phyloP scores from a whole-genome alignment of 2,329 filamentous ascomycete species.

The Chalara sp. region DNA sequence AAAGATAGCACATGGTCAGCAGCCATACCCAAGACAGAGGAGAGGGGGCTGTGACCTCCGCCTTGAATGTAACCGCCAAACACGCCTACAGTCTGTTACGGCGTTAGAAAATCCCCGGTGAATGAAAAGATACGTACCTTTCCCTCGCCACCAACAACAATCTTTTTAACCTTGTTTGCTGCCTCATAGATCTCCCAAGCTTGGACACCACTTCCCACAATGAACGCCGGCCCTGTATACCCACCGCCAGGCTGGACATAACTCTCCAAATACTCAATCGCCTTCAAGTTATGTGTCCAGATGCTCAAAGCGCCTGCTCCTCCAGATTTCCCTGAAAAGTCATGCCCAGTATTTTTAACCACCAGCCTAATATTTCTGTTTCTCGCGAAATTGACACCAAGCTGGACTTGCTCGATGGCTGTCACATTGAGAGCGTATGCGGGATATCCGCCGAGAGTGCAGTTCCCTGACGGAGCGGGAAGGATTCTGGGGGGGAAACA shows the following conservation, averaged over 20 bases:
- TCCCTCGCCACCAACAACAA: slow-evolving; percentile 47
- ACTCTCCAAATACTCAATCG: slow-evolving; percentile 32
- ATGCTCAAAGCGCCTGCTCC: slow-evolving; percentile 41
- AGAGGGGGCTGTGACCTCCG: slow-evolving; percentile 51
- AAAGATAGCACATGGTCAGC: slow-evolving; percentile 54
- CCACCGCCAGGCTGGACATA: slow-evolving; percentile 34
- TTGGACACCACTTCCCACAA: slow-evolving; percentile 43
- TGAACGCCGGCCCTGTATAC: slow-evolving; percentile 43
- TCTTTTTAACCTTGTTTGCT: slow-evolving; percentile 36
- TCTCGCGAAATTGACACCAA: slow-evolving; percentile 36
- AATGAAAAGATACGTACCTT: slow-evolving; percentile 4
- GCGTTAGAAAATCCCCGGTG: neutral
- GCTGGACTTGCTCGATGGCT: slow-evolving; percentile 36
- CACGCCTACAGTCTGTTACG: slow-evolving; percentile 45
- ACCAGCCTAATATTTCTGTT: slow-evolving; percentile 33
- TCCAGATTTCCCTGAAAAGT: slow-evolving; percentile 18
- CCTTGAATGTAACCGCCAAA: slow-evolving; percentile 48
- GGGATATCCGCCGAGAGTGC: slow-evolving; percentile 17
- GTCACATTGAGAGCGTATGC: slow-evolving; percentile 30
- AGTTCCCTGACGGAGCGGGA: slow-evolving; percentile 28
- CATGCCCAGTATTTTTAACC: slow-evolving; percentile 23
- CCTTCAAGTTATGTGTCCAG: slow-evolving; percentile 42
- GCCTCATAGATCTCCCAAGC: slow-evolving; percentile 37
- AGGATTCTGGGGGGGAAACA: slow-evolving; percentile 26
- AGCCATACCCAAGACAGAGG: slow-evolving; percentile 46